Base-by-base conservation (phyloP, 495 filamentous ascomycete species). In the Baudoinia panamericana region DNA sequence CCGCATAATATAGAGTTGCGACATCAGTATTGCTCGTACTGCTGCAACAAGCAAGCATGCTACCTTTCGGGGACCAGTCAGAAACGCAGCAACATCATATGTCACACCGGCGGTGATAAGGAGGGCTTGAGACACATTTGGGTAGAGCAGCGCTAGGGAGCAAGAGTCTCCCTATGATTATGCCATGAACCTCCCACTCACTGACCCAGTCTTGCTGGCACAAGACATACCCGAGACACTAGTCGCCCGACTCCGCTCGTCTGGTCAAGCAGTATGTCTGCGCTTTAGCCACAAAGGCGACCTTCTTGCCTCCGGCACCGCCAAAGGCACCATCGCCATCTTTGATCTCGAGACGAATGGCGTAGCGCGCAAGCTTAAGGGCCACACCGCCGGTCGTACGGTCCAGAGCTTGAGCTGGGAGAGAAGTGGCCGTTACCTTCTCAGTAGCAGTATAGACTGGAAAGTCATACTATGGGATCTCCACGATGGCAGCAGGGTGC, bases 261-360 rank as follows among this genome's bases (percentile, higher is more conserved):
- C 31, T 50, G 78, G 77, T 23, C 75, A 76, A 61, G 71, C 78
- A 16, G 72, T 72, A 18, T 73, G 68, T 50, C 65, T 95, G 30
- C 82, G 86, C 37, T 99, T 99, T 71, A 94, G 86, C 53, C 80
- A 82, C 58, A 81, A 76, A 57, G 90, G 90, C 53, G 86, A 96
- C 58, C 84, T 87, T 51, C 76, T 97, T 43, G 90, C 90, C 28
- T 86, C 85, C 20, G 90, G 90, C 57, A 75, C 90, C 72, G 67
- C 82, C 44, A 87, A 96, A 63, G 90, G 90, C 48, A 86, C 80
- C 12, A 80, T 96, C 31, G 80, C 94, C 24, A 81, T 99, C 38
- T 99, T 93, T 67, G 90, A 99, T 56, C 70, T 95, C 29, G 92
- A 95, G 56, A 96, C 92, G 20, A 90, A 87, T 67, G 86, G 88